A percentile compares a stretch with the other conserved stretches of the same genome.
Evolutionary conservation across 2,329 filamentous ascomycete species (phyloP).

Genomic region (Botrytis paeoniae): DNA sequence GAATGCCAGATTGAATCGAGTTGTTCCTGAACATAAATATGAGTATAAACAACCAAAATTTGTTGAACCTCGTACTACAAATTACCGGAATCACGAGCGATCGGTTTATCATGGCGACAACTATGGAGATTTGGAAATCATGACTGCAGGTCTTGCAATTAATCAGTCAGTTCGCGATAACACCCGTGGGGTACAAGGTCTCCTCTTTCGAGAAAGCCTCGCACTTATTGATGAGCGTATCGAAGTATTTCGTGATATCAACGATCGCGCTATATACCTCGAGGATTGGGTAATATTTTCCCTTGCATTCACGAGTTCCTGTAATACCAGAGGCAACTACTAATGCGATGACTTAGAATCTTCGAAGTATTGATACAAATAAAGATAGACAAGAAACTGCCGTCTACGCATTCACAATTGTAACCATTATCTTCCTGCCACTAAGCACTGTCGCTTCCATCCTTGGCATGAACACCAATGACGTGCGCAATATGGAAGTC

Average conservation of each 20-base stretch:
- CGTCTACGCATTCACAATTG: slow-evolving; percentile 37
- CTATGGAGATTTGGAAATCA: background rate
- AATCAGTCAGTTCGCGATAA: slow-evolving; percentile 3
- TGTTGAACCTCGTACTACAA: background rate
- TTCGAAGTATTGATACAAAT: slow-evolving; percentile 31
- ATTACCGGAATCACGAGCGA: background rate
- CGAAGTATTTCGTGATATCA: slow-evolving; percentile 26
- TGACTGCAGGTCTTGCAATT: background rate
- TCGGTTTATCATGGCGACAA: background rate
- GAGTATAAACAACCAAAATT: slow-evolving; percentile 2
- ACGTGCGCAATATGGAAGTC: slow-evolving; percentile 34
- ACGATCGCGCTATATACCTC: slow-evolving; percentile 25
- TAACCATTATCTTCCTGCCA: slow-evolving; percentile 39
- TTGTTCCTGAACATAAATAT: background rate
- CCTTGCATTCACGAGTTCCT: background rate
- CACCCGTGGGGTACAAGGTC: slow-evolving; percentile 25
- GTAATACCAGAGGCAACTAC: background rate
- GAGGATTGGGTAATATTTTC: slow-evolving; percentile 23
- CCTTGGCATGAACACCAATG: slow-evolving; percentile 39
- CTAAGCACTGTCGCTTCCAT: slow-evolving; percentile 36
- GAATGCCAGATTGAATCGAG: background rate
- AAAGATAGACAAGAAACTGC: slow-evolving; percentile 35
- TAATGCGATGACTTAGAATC: slow-evolving; percentile 22
- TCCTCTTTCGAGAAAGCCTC: slow-evolving; percentile 26
- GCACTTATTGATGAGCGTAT: slow-evolving; percentile 26